phyloP scores from a whole-genome alignment of 2,329 filamentous ascomycete species.

The Metarhizium humberi region DNA sequence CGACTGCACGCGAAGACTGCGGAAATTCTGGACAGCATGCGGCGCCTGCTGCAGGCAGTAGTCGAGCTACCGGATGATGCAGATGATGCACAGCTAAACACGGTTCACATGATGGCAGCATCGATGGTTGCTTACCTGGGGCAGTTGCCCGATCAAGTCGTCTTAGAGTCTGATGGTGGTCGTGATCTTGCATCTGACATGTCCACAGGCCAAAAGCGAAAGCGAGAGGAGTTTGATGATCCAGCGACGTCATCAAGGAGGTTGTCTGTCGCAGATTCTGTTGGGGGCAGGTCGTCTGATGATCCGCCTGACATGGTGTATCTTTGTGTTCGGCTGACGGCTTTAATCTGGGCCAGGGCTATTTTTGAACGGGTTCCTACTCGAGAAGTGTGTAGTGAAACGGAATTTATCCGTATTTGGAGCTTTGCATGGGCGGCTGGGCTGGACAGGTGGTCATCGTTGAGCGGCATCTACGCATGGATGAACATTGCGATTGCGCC shows the following conservation, averaged over 20 bases:
- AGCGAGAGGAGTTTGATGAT: conserved; percentile 6
- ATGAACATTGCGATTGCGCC: conserved; percentile 33
- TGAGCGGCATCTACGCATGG: conserved; percentile 41
- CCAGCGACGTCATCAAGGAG: conserved; percentile 2
- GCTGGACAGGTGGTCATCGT: conserved; percentile 33
- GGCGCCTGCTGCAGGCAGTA: conserved; percentile 34
- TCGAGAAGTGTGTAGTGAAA: conserved; percentile 25
- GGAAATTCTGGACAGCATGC: conserved; percentile 41
- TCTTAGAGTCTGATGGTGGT: conserved; percentile 6
- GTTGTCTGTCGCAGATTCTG: conserved; percentile 4
- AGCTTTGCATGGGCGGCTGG: conserved; percentile 36
- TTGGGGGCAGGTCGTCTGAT: conserved; percentile 5
- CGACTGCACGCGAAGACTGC: conserved; percentile 37
- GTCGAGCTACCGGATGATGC: conserved; percentile 27
- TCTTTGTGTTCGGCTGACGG: conserved; percentile 33
- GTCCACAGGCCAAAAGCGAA: conserved; percentile 7
- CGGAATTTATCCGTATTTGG: conserved; percentile 36
- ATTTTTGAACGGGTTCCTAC: conserved; percentile 34
- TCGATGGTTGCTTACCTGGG: conserved; percentile 31
- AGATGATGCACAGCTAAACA: conserved; percentile 25
- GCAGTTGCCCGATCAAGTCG: conserved; percentile 20
- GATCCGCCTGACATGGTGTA: conserved; percentile 34
- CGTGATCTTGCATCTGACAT: neutral
- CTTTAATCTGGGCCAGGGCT: conserved; percentile 38
- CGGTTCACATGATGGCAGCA: conserved; percentile 27